These are phyloP conservation scores for Malania oleifera DNA, from an alignment of 164 flowering plant genomes.

Conservation along the genomic window DNA sequence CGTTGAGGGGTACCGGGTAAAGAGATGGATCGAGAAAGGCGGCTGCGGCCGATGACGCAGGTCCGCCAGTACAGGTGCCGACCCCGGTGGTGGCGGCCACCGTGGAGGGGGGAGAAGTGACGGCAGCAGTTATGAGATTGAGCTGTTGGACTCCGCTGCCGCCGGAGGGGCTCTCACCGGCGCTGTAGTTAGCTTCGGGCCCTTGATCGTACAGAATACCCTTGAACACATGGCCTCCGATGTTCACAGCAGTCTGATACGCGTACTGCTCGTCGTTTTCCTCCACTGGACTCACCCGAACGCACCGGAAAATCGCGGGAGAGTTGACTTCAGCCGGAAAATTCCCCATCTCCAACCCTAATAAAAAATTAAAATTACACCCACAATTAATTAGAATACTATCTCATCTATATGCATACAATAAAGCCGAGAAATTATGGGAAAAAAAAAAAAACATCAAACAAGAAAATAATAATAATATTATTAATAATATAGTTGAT, in stretches of 20 bases:
- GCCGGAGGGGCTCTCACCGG: slow-evolving; percentile 45
- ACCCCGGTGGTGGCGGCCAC: slow-evolving; percentile 6
- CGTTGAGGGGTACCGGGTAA: slow-evolving; percentile 51
- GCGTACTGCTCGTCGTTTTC: slow-evolving; percentile 66
- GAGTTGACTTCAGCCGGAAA: slow-evolving; percentile 69
- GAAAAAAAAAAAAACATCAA: slow-evolving; percentile 1
- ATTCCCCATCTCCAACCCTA: slow-evolving; percentile 66
- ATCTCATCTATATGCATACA: not conserved
- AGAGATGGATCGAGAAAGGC: slow-evolving; percentile 48
- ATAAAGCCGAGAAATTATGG: not conserved
- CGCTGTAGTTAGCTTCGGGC: slow-evolving; percentile 32
- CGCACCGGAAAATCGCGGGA: slow-evolving; percentile 72
- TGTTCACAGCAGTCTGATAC: slow-evolving; percentile 84
- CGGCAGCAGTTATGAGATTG: slow-evolving; percentile 29
- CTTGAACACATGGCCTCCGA: slow-evolving; percentile 84
- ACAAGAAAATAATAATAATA: no score
- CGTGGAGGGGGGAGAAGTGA: slow-evolving; percentile 8
- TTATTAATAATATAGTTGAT: no score
- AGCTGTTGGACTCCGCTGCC: slow-evolving; percentile 34
- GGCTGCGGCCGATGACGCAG: slow-evolving; percentile 13
- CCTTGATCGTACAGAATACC: slow-evolving; percentile 92
- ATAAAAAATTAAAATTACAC: not conserved
- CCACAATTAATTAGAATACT: not conserved
- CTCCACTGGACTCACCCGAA: slow-evolving; percentile 52
- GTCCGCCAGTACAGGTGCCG: slow-evolving; percentile 18